Conservation (phyloP, 805 yeast species). For the Komagataella ulmi region DNA sequence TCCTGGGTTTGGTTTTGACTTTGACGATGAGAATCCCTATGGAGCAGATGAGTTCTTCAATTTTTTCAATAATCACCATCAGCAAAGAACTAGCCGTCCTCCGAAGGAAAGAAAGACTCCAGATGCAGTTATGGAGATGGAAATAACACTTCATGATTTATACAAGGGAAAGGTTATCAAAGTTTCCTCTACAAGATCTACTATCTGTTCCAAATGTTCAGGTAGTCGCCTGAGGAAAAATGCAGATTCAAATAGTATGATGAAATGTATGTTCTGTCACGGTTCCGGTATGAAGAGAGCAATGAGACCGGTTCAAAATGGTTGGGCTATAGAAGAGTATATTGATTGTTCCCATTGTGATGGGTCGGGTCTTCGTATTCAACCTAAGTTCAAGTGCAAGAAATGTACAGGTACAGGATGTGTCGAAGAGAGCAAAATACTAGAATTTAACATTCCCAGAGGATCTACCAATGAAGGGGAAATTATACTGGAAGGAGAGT, state of each 20-base stretch:
- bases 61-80: constrained; percentile 42
- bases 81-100: constrained; percentile 10
- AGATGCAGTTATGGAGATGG: constrained; percentile 55
- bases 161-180: constrained; percentile 74
- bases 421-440: constrained; percentile 49
- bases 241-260: constrained; percentile 28
- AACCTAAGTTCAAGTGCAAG: constrained; percentile 64
- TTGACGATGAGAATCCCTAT: constrained; percentile 29
- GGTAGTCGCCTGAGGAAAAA: constrained; percentile 65
- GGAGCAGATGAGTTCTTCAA: constrained; percentile 67
- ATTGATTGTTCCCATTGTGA: constrained; percentile 55
- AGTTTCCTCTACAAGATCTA: constrained; percentile 56
- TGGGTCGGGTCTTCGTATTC: constrained; percentile 51
- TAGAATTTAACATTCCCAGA: constrained; percentile 64
- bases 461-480: constrained; percentile 57
- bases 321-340: constrained; percentile 51
- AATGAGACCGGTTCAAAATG: constrained; percentile 58
- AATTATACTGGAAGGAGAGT: constrained; percentile 49
- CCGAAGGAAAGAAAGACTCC: constrained; percentile 27
- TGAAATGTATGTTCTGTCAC: constrained; percentile 48
- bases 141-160: constrained; percentile 57
- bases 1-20: constrained; percentile 21
- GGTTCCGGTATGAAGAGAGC: constrained; percentile 58
- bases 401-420: constrained; percentile 57
- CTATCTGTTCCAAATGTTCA: constrained; percentile 58